Evolutionary conservation across 345 rosid genomes (phyloP).

Genomic region (Carallia brachiata): DNA sequence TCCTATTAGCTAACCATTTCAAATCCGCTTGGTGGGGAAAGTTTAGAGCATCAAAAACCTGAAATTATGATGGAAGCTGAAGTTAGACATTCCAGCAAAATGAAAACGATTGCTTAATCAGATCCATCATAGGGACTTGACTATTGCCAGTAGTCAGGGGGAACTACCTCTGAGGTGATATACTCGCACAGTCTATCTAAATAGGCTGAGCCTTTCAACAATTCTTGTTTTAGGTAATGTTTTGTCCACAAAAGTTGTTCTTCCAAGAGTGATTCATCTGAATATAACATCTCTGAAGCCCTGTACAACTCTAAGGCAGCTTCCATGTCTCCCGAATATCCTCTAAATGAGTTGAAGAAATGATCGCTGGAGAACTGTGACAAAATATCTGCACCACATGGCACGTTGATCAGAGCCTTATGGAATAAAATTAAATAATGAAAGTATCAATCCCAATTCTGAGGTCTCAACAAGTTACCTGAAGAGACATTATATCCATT

Average conservation of each 20-base stretch:
- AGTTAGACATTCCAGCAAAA: background rate
- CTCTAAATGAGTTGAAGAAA: conserved; percentile 52
- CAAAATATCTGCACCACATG: conserved; percentile 51
- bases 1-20: conserved; percentile 55
- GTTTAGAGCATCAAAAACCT: conserved; percentile 66
- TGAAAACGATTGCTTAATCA: background rate
- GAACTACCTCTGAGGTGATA: conserved; percentile 44
- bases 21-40: conserved; percentile 52
- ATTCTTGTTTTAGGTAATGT: conserved; percentile 44
- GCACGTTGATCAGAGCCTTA: conserved; percentile 1
- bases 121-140: background rate
- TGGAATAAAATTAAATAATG: background rate
- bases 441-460: background rate
- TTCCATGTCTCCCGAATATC: conserved; percentile 48
- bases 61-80: conserved; percentile 19
- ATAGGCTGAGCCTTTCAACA: conserved; percentile 34
- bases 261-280: conserved; percentile 51
- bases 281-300: conserved; percentile 55
- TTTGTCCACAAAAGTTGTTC: conserved; percentile 54
- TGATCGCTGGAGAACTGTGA: conserved; percentile 43
- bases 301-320: conserved; percentile 63
- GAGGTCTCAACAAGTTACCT: conserved; percentile 38
- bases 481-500: conserved; percentile 70
- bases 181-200: conserved; percentile 28
- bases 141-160: background rate